phyloP scores from a whole-genome alignment of 768 basidiomycete species.

The Dioszegia crocea region DNA sequence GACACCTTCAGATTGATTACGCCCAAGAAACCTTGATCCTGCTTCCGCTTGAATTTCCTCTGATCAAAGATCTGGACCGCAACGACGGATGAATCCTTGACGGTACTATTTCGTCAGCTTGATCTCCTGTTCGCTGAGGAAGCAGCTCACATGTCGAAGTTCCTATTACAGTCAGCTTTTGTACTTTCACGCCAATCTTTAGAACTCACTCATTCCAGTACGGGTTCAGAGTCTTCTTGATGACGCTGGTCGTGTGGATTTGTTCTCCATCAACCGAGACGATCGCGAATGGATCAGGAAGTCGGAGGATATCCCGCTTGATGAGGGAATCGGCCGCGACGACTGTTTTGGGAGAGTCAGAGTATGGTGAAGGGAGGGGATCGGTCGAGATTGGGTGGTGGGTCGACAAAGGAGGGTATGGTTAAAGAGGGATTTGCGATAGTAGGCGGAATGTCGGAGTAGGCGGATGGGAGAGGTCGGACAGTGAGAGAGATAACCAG shows the following conservation, averaged over 20 bases:
- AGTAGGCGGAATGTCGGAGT: neutral
- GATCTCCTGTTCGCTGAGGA: neutral
- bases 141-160: constrained; percentile 81
- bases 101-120: constrained; percentile 58
- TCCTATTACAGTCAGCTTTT: constrained; percentile 58
- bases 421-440: neutral
- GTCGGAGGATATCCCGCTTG: constrained; percentile 60
- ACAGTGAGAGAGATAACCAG: neutral
- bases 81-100: constrained; percentile 95
- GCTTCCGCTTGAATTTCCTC: constrained; percentile 92
- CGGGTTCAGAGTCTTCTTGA: constrained; percentile 64
- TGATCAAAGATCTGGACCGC: constrained; percentile 99
- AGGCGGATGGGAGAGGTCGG: neutral
- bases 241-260: constrained; percentile 92
- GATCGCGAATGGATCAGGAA: constrained; percentile 97
- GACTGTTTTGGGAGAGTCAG: constrained; percentile 55
- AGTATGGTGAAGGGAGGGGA: constrained; percentile 1
- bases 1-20: constrained; percentile 92
- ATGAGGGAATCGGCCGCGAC: constrained; percentile 64
- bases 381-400: neutral
- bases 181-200: neutral
- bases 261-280: constrained; percentile 98
- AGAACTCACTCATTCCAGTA: constrained; percentile 51
- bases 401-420: neutral
- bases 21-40: constrained; percentile 93